Evolutionary conservation across 2,329 filamentous ascomycete genomes (phyloP).

Genomic region (Coniochaeta ligniaria): DNA sequence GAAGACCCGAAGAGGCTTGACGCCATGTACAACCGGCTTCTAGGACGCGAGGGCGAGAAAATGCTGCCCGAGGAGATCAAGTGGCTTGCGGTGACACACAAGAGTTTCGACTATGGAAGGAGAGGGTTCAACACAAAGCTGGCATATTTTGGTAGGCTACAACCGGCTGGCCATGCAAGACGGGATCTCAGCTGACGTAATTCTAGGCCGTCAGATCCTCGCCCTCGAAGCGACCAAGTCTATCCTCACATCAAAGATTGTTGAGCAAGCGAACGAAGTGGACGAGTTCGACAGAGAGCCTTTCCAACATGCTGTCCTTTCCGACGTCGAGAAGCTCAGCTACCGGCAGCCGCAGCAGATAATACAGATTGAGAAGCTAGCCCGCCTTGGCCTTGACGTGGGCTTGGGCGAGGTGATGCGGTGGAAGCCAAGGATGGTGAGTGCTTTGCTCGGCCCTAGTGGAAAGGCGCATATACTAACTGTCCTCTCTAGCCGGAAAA

Average conservation of each 20-base stretch:
- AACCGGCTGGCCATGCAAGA: background rate
- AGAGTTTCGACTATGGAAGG: slow-evolving; percentile 93
- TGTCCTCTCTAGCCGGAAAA: slow-evolving; percentile 46
- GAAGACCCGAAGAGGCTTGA: slow-evolving; percentile 67
- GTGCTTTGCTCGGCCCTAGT: slow-evolving; percentile 17
- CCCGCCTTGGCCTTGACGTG: slow-evolving; percentile 59
- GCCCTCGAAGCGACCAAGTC: slow-evolving; percentile 16
- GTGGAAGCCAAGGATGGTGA: slow-evolving; percentile 82
- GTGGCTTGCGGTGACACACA: slow-evolving; percentile 95
- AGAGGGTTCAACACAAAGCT: slow-evolving; percentile 92
- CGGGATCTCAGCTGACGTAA: background rate
- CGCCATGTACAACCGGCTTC: slow-evolving; percentile 65
- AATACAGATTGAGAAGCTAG: slow-evolving; percentile 58
- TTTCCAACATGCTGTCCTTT: slow-evolving; percentile 63
- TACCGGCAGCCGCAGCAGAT: slow-evolving; percentile 51
- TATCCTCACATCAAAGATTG: slow-evolving; percentile 13
- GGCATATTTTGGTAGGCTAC: slow-evolving; percentile 69
- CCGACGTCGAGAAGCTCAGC: slow-evolving; percentile 67
- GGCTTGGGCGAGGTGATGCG: slow-evolving; percentile 70
- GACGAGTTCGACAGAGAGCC: slow-evolving; percentile 47
- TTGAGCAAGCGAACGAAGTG: background rate
- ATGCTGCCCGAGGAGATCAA: slow-evolving; percentile 85
- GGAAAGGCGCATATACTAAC: background rate
- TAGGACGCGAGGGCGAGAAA: slow-evolving; percentile 66
- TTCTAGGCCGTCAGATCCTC: slow-evolving; percentile 17